A percentile compares a stretch with the other conserved stretches of the same genome.
Evolutionary conservation across 176 grass and related monocot species (phyloP).

Genomic region (Paspalum vaginatum): DNA sequence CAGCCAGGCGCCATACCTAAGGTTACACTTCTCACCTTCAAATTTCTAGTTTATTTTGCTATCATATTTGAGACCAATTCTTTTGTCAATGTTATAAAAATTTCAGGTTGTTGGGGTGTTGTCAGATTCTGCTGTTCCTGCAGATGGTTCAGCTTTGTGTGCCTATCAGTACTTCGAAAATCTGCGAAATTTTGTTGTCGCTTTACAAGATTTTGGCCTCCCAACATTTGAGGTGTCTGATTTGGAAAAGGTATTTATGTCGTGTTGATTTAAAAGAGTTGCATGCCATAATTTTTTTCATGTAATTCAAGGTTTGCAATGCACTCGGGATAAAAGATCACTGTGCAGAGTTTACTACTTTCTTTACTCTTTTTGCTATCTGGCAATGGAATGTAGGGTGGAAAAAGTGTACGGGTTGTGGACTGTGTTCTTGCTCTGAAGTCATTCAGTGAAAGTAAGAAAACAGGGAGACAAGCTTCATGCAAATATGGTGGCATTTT

Average conservation of each 20-base stretch:
- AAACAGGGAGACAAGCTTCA: slow-evolving; percentile 49
- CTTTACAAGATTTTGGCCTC: slow-evolving; percentile 64
- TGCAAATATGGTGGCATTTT: slow-evolving; percentile 56
- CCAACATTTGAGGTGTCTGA: slow-evolving; percentile 94
- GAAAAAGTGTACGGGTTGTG: slow-evolving; percentile 77
- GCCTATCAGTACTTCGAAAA: slow-evolving; percentile 94
- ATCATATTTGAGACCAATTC: neutral
- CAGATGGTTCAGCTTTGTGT: slow-evolving; percentile 81
- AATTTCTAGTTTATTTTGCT: neutral
- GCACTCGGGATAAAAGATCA: neutral
- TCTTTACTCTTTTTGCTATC: slow-evolving; percentile 23
- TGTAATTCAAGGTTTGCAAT: neutral
- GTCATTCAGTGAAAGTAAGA: slow-evolving; percentile 62
- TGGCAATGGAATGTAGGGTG: slow-evolving; percentile 61
- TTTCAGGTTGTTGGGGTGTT: slow-evolving; percentile 70
- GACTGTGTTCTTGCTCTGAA: slow-evolving; percentile 82
- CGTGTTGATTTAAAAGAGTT: slow-evolving; percentile 24
- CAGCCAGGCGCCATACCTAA: slow-evolving; percentile 67
- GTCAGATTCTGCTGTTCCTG: slow-evolving; percentile 49
- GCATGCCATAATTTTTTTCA: neutral
- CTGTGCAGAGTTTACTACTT: slow-evolving; percentile 8
- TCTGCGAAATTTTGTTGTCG: slow-evolving; percentile 78
- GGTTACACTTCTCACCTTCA: slow-evolving; percentile 52
- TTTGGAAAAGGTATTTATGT: slow-evolving; percentile 66
- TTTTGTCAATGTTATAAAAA: slow-evolving; percentile 30